Evolutionary conservation across 768 basidiomycete genomes (phyloP), one percentile per base, ranked within the genome.

Genomic region (Hericium rajendrae): DNA sequence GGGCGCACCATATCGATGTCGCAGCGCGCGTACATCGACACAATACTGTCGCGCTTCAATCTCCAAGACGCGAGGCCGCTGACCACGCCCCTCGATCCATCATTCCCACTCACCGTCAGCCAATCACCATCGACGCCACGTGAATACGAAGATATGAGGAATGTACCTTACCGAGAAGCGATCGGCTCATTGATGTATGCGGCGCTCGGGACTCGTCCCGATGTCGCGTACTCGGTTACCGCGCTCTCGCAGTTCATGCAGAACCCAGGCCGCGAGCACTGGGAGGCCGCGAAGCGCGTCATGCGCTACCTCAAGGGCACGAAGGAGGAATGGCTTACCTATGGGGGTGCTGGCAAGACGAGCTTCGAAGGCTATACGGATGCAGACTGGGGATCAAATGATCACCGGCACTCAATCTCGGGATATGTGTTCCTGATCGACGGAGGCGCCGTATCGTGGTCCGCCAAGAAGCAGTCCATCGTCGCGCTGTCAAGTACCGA

Each of bases 401-500:
- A 61, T 24, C 64, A 67, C 53, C 59, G 64, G 10, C 59, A 55
- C 38, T 62, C 68, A 15, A 65, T 68, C 11, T 73, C 57, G 37
- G 73, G 69, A 16, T 73, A 61, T 57, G 68, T 53, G 10, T 72
- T 66, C 65, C 64, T 66, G 6, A 53, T 73, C 39, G 64, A 62
- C 24, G 71, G 72, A 0, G 73, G 70, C 4, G 64, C 72, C 2
- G 64, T 79, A 6, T 60, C 67, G 2, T 81, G 79, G 78, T 63
- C 61, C 22, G 70, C 72, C 0, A 67, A 70, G 49, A 68, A 72
- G 51, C 79, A 81, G 62, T 40, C 56, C 1, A 66, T 68, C 1
- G 67, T 77, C 18, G 64, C 78, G 0, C 59, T 68, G 0, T 79
- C 75, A 0, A 75, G 71, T 0, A 68, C 67, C 4, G 74, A 80